These are phyloP conservation scores for Artemisia argyi DNA, from an alignment of 129 eudicot species.

Conservation along the genomic window DNA sequence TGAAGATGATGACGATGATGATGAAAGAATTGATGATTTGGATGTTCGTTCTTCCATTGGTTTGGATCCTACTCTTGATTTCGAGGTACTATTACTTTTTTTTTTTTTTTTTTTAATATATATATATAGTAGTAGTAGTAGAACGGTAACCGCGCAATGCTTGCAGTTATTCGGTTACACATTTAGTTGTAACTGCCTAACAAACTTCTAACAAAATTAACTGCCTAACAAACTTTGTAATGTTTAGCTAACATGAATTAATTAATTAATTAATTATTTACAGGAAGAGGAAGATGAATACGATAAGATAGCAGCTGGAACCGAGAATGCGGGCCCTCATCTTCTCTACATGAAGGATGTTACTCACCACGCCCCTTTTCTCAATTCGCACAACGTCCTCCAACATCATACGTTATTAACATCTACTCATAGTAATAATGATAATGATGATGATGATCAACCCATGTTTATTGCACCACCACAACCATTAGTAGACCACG, in stretches of 20 bases:
- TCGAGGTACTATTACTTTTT: no score
- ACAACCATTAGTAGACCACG: not conserved
- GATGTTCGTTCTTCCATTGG: slow-evolving; percentile 50
- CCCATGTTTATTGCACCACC: not conserved
- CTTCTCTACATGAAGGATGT: slow-evolving; percentile 49
- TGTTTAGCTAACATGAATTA: not conserved
- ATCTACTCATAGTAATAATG: no score
- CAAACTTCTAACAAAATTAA: no score
- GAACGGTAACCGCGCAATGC: no score
- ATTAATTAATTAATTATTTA: no score
- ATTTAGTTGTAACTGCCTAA: no score
- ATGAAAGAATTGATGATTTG: slow-evolving; percentile 23
- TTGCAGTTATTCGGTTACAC: no score
- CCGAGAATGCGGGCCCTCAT: slow-evolving; percentile 28
- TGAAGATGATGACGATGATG: slow-evolving; percentile 5
- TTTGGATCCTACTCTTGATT: slow-evolving; percentile 54
- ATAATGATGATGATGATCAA: slow-evolving; percentile 5
- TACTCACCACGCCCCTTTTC: slow-evolving; percentile 25
- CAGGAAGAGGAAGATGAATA: slow-evolving; percentile 64
- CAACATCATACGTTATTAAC: no score
- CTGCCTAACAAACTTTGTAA: no score
- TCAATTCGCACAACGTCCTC: slow-evolving; percentile 37
- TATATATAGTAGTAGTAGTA: no score
- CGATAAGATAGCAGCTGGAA: slow-evolving; percentile 55
- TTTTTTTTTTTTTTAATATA: no score